phyloP scores from a whole-genome alignment of 768 basidiomycete species.

The Pulveroboletus sp. region DNA sequence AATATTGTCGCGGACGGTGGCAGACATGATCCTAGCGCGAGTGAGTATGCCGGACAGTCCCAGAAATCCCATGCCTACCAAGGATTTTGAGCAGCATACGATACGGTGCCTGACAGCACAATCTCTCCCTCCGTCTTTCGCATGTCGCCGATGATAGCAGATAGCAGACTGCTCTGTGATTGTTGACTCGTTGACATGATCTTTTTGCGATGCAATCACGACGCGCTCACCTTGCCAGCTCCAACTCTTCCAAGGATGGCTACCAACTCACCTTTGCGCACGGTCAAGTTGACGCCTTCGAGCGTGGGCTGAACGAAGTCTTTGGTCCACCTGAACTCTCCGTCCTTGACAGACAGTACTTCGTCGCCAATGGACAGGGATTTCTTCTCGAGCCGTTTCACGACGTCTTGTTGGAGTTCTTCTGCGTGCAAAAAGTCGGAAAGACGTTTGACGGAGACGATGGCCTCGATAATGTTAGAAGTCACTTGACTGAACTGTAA shows the following conservation, averaged over 20 bases:
- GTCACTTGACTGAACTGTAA: conserved; percentile 65
- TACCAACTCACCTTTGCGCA: conserved; percentile 80
- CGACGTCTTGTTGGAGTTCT: conserved; percentile 78
- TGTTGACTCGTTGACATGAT: not conserved
- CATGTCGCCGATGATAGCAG: conserved; percentile 89
- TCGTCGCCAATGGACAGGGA: conserved; percentile 56
- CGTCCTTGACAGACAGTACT: conserved; percentile 67
- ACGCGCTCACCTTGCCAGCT: conserved; percentile 67
- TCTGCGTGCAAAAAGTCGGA: conserved; percentile 70
- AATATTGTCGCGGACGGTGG: conserved; percentile 87
- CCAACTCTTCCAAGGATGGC: conserved; percentile 89
- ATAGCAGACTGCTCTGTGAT: conserved; percentile 62
- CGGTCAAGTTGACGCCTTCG: conserved; percentile 69
- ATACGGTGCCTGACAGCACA: conserved; percentile 60
- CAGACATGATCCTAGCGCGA: conserved; percentile 67
- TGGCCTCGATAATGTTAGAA: conserved; percentile 79
- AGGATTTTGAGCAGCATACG: conserved; percentile 85
- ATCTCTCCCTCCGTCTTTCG: conserved; percentile 69
- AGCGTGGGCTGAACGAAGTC: conserved; percentile 54
- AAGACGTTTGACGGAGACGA: conserved; percentile 79
- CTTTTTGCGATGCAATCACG: not conserved
- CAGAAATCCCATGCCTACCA: conserved; percentile 48
- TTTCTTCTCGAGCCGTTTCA: conserved; percentile 45
- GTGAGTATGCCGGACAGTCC: not conserved
- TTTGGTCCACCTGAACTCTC: conserved; percentile 79